These are phyloP conservation scores for Elsinoe fawcettii DNA, from an alignment of 2,329 filamentous ascomycete genomes.

Conservation along the genomic window DNA sequence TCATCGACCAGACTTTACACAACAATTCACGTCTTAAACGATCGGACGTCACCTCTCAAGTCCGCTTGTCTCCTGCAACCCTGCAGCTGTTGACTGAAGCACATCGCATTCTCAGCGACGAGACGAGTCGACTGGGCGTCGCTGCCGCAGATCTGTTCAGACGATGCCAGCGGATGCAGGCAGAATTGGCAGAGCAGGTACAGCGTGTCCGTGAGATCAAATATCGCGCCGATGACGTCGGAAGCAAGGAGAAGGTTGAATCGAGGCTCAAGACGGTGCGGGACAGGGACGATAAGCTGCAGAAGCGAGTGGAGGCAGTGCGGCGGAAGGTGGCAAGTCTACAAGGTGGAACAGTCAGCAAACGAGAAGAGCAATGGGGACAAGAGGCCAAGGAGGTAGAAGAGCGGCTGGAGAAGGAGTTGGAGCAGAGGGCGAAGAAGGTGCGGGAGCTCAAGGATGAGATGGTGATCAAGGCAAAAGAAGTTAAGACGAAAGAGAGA, in stretches of 20 bases:
- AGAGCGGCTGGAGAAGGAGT: slow-evolving; percentile 1
- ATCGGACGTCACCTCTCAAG: slow-evolving; percentile 56
- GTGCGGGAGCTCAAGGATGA: slow-evolving; percentile 24
- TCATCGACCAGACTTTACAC: slow-evolving; percentile 50
- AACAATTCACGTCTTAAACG: slow-evolving; percentile 47
- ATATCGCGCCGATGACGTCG: slow-evolving; percentile 58
- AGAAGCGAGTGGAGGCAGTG: slow-evolving; percentile 53
- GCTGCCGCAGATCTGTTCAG: slow-evolving; percentile 68
- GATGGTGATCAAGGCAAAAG: slow-evolving; percentile 25
- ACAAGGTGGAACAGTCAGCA: slow-evolving; percentile 47
- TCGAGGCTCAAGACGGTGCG: slow-evolving; percentile 49
- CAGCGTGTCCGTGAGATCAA: slow-evolving; percentile 58
- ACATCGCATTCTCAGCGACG: slow-evolving; percentile 61
- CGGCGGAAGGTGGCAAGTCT: slow-evolving; percentile 42
- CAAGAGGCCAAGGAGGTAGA: slow-evolving; percentile 51
- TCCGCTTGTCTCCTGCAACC: slow-evolving; percentile 62
- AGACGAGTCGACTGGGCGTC: slow-evolving; percentile 60
- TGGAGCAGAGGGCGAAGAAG: slow-evolving; percentile 20
- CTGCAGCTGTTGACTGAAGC: slow-evolving; percentile 64
- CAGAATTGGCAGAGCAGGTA: slow-evolving; percentile 61
- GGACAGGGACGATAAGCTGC: slow-evolving; percentile 50
- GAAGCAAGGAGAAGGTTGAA: slow-evolving; percentile 51
- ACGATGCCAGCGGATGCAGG: slow-evolving; percentile 59
- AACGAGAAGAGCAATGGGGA: slow-evolving; percentile 52
- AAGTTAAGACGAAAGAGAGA: slow-evolving; percentile 25